Evolutionary conservation across 257 asterid genomes (phyloP).

Genomic region (Penstemon barbatus): DNA sequence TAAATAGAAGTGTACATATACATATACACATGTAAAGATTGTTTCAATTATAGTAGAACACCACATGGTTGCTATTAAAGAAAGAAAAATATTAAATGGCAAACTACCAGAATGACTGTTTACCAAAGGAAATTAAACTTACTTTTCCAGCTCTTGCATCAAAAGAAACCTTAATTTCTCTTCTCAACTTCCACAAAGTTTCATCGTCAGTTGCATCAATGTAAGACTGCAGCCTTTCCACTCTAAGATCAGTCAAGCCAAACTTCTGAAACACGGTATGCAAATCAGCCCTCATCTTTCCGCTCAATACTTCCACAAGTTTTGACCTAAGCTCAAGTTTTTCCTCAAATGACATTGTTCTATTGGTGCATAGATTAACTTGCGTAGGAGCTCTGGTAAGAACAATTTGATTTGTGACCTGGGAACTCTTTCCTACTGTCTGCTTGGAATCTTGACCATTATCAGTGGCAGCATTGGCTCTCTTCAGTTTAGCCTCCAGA

Average conservation of each 20-base stretch:
- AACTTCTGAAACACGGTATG: conserved; percentile 24
- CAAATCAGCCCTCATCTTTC: conserved; percentile 42
- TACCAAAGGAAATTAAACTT: conserved; percentile 1
- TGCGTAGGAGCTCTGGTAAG: conserved; percentile 28
- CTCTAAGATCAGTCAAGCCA: conserved; percentile 26
- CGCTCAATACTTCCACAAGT: conserved; percentile 34
- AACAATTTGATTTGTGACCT: conserved; percentile 14
- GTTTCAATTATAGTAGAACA: background rate
- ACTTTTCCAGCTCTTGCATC: conserved; percentile 30
- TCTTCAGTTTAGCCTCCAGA: conserved; percentile 48
- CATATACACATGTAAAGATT: background rate
- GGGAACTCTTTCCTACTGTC: conserved; percentile 23
- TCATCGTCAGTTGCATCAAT: conserved; percentile 41
- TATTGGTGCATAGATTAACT: conserved; percentile 24
- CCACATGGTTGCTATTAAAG: conserved; percentile 4
- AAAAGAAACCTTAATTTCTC: conserved; percentile 33
- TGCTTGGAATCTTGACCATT: conserved; percentile 28
- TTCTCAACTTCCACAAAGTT: conserved; percentile 48
- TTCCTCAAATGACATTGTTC: conserved; percentile 37
- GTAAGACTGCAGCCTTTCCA: conserved; percentile 31
- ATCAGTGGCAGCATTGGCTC: conserved; percentile 20
- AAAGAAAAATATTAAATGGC: background rate
- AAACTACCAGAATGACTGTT: background rate
- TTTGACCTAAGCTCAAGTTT: conserved; percentile 44
- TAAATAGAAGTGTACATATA: background rate